A percentile compares a stretch with the other conserved stretches of the same genome.
phyloP scores from a whole-genome alignment of 257 asterid species.

The Nicotiana otophora region DNA sequence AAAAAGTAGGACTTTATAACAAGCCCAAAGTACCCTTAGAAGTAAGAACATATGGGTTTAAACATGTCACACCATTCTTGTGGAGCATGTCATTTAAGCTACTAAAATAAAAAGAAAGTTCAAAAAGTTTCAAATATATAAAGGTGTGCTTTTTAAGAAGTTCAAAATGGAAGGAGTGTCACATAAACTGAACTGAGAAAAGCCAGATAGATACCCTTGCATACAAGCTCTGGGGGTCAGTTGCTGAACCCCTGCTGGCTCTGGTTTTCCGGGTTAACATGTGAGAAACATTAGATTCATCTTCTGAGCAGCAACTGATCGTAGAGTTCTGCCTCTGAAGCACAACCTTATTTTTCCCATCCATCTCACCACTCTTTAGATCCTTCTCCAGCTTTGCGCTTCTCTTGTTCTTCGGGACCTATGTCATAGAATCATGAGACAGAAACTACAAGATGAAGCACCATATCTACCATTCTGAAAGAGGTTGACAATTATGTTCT shows the following conservation, averaged over 20 bases:
- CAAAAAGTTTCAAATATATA: too few species aligned
- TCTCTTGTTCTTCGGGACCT: slow-evolving; percentile 36
- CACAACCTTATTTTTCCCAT: slow-evolving; percentile 9
- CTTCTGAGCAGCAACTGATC: slow-evolving; percentile 45
- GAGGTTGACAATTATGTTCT: neutral
- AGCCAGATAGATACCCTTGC: slow-evolving; percentile 58
- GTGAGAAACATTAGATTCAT: slow-evolving; percentile 39
- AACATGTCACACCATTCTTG: too few species aligned
- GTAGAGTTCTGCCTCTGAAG: slow-evolving; percentile 27
- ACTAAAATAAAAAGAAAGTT: too few species aligned
- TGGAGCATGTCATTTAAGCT: too few species aligned
- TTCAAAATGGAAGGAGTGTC: too few species aligned
- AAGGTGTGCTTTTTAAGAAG: too few species aligned
- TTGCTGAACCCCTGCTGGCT: slow-evolving; percentile 62
- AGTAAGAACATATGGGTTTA: too few species aligned
- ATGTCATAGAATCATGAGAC: neutral
- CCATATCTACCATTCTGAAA: neutral
- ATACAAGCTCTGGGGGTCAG: slow-evolving; percentile 88
- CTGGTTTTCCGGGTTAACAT: slow-evolving; percentile 37
- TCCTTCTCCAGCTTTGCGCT: slow-evolving; percentile 23
- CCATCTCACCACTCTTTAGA: slow-evolving; percentile 18
- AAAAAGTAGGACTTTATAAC: too few species aligned
- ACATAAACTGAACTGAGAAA: too few species aligned
- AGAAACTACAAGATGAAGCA: neutral
- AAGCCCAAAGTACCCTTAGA: too few species aligned